Base-by-base conservation (phyloP, 2,329 filamentous ascomycete species). In the Sporothrix euskadiensis region DNA sequence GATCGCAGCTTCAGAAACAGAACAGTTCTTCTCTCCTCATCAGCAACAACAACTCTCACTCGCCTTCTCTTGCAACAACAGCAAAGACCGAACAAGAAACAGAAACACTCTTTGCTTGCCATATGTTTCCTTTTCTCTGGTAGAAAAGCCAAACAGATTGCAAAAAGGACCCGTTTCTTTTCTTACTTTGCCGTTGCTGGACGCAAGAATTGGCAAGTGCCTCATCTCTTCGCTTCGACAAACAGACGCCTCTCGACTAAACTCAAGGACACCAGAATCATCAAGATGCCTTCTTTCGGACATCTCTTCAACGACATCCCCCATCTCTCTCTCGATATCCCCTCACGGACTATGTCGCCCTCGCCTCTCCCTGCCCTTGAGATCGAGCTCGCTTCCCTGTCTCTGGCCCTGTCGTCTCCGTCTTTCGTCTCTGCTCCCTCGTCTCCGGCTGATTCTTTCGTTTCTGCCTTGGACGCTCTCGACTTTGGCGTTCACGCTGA, bases 161-260 rank as follows among this genome's bases (percentile, higher is more conserved):
- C 39, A 16, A 47, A 22, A 39, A 47, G 61, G 30, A 2, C 4
- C 39, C 6, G 12, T 44, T 39, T 26, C 39, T 47, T 26, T 6
- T 47, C 26, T 10, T 10, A 30, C 35, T 66, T 47, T 66, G 61
- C 61, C 16, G 61, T 47, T 66, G 61, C 39, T 47, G 61, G 59
- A 47, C 44, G 61, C 39, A 66, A 47, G 59, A 65, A 3, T 5
- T 30, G 61, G 39, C 19, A 47, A 66, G 39, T 30, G 30, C 22
- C 14, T 41, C 61, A 30, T 14, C 22, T 56, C 61, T 19, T 22
- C 5, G 19, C 19, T 63, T 22, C 1, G 39, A 47, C 61, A 30
- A 47, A 66, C 61, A 30, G 22, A 30, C 61, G 14, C 7, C 12
- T 26, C 4, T 26, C 39, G n/a, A 44, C 19, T 22, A 7, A 26